A percentile compares a stretch with the other conserved stretches of the same genome.
Conservation (phyloP, 192 early-diverging fungal species). For the Mortierella antarctica region DNA sequence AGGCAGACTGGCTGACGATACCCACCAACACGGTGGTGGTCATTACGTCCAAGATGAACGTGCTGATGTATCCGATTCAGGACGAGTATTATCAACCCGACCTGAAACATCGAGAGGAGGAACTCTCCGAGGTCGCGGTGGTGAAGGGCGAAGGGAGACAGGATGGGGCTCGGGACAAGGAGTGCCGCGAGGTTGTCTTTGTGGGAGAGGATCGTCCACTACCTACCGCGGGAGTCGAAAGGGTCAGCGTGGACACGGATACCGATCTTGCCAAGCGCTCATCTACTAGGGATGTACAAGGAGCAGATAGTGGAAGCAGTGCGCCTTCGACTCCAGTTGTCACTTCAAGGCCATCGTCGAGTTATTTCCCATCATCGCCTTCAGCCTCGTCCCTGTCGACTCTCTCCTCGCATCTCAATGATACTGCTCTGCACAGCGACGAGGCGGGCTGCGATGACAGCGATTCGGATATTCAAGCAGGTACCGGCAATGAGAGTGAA, state of each 20-base stretch:
- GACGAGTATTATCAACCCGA: slow-evolving; percentile 66
- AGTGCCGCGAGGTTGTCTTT: slow-evolving; percentile 3
- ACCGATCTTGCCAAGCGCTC: neutral
- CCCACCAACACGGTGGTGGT: slow-evolving; percentile 80
- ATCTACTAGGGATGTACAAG: neutral
- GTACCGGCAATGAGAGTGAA: neutral
- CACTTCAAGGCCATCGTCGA: slow-evolving; percentile 1
- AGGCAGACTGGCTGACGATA: slow-evolving; percentile 80
- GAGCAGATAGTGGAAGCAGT: slow-evolving; percentile 4
- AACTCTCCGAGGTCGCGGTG: neutral
- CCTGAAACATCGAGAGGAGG: neutral
- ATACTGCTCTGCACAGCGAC: neutral
- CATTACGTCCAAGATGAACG: slow-evolving; percentile 77
- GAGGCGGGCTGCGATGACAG: neutral
- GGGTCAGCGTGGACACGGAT: neutral
- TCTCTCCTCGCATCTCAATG: neutral
- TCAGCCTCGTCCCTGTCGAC: slow-evolving; percentile 11
- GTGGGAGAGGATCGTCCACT: neutral
- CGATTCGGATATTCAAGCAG: neutral
- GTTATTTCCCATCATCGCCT: slow-evolving; percentile 8
- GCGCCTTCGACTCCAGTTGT: neutral
- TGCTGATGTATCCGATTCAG: slow-evolving; percentile 75
- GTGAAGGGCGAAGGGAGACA: neutral
- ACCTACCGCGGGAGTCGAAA: neutral
- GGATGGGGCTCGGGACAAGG: slow-evolving; percentile 2